A percentile compares a stretch with the other conserved stretches of the same genome.
These are phyloP conservation scores for Rubroboletus pulcherrimus DNA, from an alignment of 768 basidiomycete species.

Conservation along the genomic window DNA sequence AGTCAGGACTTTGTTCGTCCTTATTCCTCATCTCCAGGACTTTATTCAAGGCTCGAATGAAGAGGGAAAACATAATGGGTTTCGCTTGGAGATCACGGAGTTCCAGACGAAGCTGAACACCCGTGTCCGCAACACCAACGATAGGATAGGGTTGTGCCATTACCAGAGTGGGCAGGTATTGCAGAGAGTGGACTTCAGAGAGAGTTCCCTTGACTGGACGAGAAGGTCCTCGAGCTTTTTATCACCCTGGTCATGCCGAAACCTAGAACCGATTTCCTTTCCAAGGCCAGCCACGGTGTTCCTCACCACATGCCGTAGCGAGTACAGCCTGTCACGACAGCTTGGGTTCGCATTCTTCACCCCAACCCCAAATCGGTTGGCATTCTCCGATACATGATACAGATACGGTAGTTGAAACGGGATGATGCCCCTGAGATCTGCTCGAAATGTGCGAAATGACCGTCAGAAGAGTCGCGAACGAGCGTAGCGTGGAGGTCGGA, in stretches of 20 bases:
- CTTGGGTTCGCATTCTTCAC: not conserved
- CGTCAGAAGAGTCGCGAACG: not conserved
- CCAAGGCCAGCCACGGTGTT: no score
- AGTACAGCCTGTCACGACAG: not conserved
- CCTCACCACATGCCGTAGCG: not conserved
- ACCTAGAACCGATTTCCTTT: not conserved
- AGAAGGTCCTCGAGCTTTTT: conserved; percentile 2
- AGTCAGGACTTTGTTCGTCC: not conserved
- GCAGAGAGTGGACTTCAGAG: not conserved
- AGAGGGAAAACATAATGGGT: conserved; percentile 16
- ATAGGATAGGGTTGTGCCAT: conserved; percentile 15
- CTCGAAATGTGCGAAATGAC: not conserved
- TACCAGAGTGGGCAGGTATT: not conserved
- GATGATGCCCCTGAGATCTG: not conserved
- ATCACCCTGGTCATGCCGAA: not conserved
- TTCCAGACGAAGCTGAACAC: conserved; percentile 15
- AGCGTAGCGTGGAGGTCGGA: no score
- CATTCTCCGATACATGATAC: not conserved
- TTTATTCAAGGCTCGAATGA: conserved; percentile 12
- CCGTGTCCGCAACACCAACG: not conserved
- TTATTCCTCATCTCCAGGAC: conserved; percentile 3
- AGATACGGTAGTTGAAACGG: not conserved
- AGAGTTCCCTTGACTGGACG: not conserved
- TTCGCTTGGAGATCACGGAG: conserved; percentile 12
- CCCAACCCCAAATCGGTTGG: not conserved